Conservation (phyloP, 2,329 filamentous ascomycete species). For the Fusarium napiforme region DNA sequence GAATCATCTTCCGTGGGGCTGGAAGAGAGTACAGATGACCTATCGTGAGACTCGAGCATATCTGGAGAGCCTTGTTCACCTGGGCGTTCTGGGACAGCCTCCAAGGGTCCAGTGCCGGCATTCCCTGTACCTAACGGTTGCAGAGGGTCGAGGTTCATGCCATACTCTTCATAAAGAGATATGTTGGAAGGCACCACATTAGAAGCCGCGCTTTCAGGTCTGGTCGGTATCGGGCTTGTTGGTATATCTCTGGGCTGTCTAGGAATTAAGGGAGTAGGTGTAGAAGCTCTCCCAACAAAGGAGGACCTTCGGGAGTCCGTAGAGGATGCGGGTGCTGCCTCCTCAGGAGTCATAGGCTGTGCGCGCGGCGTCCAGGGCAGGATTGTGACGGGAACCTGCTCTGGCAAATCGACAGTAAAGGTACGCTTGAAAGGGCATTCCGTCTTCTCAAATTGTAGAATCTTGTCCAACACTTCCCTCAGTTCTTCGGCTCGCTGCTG, state of each 20-base stretch:
- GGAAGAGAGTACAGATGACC: constrained; percentile 14
- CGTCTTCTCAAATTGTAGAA: constrained; percentile 88
- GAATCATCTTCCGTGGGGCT: constrained; percentile 20
- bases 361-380: constrained; percentile 71
- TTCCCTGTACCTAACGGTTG: neutral
- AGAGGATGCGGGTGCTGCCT: constrained; percentile 9
- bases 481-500: constrained; percentile 72
- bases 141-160: constrained; percentile 5
- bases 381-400: constrained; percentile 73
- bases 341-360: constrained; percentile 24
- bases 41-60: constrained; percentile 2
- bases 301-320: constrained; percentile 30
- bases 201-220: constrained; percentile 13
- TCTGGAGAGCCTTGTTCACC: constrained; percentile 4
- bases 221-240: constrained; percentile 13
- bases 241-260: constrained; percentile 12
- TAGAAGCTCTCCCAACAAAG: constrained; percentile 26
- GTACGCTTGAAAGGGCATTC: constrained; percentile 84
- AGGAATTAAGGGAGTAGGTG: constrained; percentile 17
- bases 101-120: constrained; percentile 8
- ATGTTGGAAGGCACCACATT: constrained; percentile 15
- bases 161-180: constrained; percentile 24
- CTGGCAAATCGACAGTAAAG: constrained; percentile 79
- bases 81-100: constrained; percentile 26
- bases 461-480: constrained; percentile 74